Percentiles rank a stretch among this genome's conserved stretches.
phyloP scores from a whole-genome alignment of 371 early-diverging fungal species.

The Syncephalastrum racemosum region DNA sequence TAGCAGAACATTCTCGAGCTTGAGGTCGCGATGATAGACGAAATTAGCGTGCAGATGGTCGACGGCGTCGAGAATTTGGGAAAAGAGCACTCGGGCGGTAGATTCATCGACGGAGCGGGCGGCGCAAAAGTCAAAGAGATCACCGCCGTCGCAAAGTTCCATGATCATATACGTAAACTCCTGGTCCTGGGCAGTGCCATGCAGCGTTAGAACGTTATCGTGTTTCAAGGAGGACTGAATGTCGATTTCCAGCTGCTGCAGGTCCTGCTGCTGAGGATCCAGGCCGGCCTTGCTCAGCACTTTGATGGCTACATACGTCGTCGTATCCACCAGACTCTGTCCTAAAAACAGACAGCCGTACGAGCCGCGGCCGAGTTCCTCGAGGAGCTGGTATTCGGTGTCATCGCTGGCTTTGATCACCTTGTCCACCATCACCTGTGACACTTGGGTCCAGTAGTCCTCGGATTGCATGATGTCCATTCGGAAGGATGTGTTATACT shows the following conservation, averaged over 20 bases:
- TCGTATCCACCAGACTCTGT: constrained; percentile 29
- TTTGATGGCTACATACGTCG: constrained; percentile 64
- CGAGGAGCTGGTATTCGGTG: constrained; percentile 46
- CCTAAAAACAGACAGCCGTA: constrained; percentile 61
- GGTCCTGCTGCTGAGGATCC: constrained; percentile 51
- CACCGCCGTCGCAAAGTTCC: constrained; percentile 62
- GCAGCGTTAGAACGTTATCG: constrained; percentile 59
- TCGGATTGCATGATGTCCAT: constrained; percentile 12
- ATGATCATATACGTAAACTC: constrained; percentile 53
- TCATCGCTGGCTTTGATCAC: constrained; percentile 21
- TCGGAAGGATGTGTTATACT: not conserved
- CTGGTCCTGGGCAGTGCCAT: constrained; percentile 47
- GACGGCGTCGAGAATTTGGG: constrained; percentile 54
- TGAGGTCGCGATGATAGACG: constrained; percentile 75
- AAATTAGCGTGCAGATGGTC: constrained; percentile 52
- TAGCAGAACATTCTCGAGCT: constrained; percentile 79
- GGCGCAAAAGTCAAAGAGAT: constrained; percentile 57
- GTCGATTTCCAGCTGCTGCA: constrained; percentile 73
- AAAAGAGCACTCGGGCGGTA: constrained; percentile 39
- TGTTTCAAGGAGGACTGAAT: constrained; percentile 68
- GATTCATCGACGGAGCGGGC: constrained; percentile 34
- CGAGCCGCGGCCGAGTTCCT: constrained; percentile 57
- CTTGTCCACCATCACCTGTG: constrained; percentile 18
- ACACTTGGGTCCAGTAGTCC: constrained; percentile 22
- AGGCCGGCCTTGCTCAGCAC: constrained; percentile 67